Evolutionary conservation across 805 yeast species (phyloP).

Genomic region (Yamadazyma scolyti): DNA sequence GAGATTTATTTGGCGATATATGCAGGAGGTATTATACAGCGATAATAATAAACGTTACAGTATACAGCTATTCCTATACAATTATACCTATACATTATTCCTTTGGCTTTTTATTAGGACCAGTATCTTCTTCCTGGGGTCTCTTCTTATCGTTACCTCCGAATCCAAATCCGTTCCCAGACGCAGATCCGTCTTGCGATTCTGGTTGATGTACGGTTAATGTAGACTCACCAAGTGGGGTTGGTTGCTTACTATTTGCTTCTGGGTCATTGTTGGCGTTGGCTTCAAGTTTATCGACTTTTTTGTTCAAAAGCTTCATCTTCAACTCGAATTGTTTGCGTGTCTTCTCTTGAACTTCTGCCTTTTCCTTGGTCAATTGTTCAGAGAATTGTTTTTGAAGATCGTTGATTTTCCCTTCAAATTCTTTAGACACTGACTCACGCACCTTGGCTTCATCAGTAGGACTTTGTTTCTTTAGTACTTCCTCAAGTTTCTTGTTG

Average conservation of each 20-base stretch:
- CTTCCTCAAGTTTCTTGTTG: conserved; percentile 18
- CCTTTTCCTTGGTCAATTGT: conserved; percentile 21
- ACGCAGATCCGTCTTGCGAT: too few species aligned
- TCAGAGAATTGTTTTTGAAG: conserved; percentile 18
- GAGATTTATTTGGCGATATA: too few species aligned
- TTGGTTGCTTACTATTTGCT: background rate
- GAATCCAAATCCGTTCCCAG: too few species aligned
- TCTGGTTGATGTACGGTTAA: conserved; percentile 29
- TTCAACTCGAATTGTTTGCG: conserved; percentile 59
- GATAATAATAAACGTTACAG: too few species aligned
- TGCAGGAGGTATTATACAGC: too few species aligned
- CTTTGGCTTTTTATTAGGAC: conserved; percentile 16
- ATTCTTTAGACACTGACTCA: conserved; percentile 2
- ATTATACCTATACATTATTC: conserved; percentile 11
- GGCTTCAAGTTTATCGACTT: conserved; percentile 46
- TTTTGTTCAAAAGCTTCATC: conserved; percentile 50
- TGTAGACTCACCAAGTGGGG: conserved; percentile 19
- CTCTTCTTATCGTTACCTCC: conserved; percentile 14
- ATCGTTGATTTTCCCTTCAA: conserved; percentile 13
- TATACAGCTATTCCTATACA: too few species aligned
- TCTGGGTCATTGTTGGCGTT: conserved; percentile 7
- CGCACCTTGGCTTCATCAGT: conserved; percentile 5
- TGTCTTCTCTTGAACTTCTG: conserved; percentile 45
- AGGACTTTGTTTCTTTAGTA: conserved; percentile 20
- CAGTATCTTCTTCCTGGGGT: conserved; percentile 3